Base-by-base conservation (phyloP, 257 asterid species). In the Solanum sitiens region DNA sequence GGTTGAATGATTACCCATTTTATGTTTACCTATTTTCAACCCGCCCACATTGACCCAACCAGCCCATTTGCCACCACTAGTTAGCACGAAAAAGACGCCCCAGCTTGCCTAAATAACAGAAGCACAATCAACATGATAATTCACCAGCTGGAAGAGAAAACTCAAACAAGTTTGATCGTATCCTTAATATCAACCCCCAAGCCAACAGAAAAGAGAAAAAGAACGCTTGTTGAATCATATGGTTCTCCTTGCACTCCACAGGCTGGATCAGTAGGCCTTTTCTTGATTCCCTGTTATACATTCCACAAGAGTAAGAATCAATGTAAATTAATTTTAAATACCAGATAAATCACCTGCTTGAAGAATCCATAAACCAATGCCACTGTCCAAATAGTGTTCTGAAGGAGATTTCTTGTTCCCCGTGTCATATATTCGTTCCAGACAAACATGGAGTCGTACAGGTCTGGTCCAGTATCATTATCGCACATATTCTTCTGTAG, bases 401-500 rank as follows among this genome's bases (percentile, higher is more conserved):
- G 98, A 88, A 97, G 98, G 85, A 94, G 90, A 89, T 89, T 93
- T 61, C 98, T 94, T 89, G 95, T 90, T 91, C 96, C 98, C 84
- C 96, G 98, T 87, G 99, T 97, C 90, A 97, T 93, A 88, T 93
- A 97, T 92, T 95, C 98, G 87, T 97, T 97, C 99, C 99, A 97
- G 53, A 97, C 99, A 88, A 97, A 97, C 99, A 97, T 97, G 83
- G 98, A 94, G 84, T 95, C 99, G 61, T 95, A 95, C 50, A 93
- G 82, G 90, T 91, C 94, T 87, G 89, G 92, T 83, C 96, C 98
- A 23, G 94, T 92, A 88, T 91, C 92, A 4, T 72, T 86, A 82
- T 91, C 93, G 91, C 92, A 90, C 94, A 92, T 92, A 91, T 95
- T 97, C 92, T 91, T 95, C 90, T 97, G 99, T 87, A 97, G 93